Base-by-base conservation (phyloP, 352 stramenopile species). In the Discostella stelligera region DNA sequence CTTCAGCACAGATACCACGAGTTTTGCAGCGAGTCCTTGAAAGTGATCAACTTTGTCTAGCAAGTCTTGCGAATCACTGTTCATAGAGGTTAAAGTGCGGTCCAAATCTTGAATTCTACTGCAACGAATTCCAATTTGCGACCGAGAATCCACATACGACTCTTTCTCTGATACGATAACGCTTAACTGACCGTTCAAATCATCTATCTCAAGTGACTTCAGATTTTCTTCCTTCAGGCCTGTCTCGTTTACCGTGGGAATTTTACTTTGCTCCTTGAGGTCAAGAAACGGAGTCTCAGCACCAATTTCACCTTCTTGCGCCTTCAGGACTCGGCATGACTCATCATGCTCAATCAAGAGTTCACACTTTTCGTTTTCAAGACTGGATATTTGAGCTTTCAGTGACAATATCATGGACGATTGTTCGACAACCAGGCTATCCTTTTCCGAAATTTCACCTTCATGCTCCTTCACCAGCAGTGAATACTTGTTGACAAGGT, bases 1-100 rank as follows among this genome's bases (percentile, higher is more conserved):
- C 56, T 72, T 64, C 7, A 79, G 23, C 5, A 79, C 63, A 48
- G 46, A 67, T n/a, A 68, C 25, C 9, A 63, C 71, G 27, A 79
- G 62, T 27, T 74, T 69, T 20, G 41, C 53, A 20, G 55, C 44
- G 3, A 67, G 25, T 21, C 7, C 37, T 53, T 79, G 71, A 37
- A 67, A 62, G 23, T 67, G 30, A 54, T 41, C 58, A 27, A 52
- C 44, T 49, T 59, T 59, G n/a, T 71, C 60, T 30, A 13, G n/a
- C 49, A 52, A 62, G 14, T 70, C 58, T 23, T 27, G 21, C 3
- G 53, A 53, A 11, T 68, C 58, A 48, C 50, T n/a, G 7, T 66
- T 46, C 16, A 16, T 71, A 0, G 27, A 13, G 25, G 46, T 9
- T 53, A 62, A 13, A 27, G 30, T 27, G 3, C 54, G 13, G 25